Conservation (phyloP, 768 basidiomycete genomes). For the Pleurotus salmoneostramineus region DNA sequence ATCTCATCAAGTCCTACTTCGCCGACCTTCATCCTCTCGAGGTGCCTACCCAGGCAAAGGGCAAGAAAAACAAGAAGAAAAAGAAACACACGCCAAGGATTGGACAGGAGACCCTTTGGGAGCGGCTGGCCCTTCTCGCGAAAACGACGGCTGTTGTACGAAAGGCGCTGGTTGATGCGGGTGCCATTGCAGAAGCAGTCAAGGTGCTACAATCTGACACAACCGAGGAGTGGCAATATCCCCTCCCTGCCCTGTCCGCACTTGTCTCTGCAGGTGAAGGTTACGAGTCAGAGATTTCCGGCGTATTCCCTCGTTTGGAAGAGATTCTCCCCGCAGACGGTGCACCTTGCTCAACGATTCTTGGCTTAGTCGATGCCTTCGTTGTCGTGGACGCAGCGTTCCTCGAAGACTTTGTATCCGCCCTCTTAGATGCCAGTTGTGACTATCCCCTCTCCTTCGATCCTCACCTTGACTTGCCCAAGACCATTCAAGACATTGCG, state of each 20-base stretch:
- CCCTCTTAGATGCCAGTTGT: not conserved
- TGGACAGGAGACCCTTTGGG: conserved; percentile 6
- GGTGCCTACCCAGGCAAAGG: not conserved
- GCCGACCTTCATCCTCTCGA: conserved; percentile 6
- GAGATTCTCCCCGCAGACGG: not conserved
- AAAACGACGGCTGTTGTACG: conserved; percentile 9
- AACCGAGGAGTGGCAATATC: not conserved
- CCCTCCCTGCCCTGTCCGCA: conserved; percentile 6
- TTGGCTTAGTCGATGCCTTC: not conserved
- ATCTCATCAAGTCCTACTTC: conserved; percentile 9
- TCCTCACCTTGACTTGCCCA: not conserved
- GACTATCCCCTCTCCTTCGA: not conserved
- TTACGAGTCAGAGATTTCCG: not conserved
- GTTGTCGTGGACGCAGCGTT: not conserved
- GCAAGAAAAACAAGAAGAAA: conserved; percentile 15
- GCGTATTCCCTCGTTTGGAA: not conserved
- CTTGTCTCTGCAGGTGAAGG: conserved; percentile 5
- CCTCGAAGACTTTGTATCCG: not conserved
- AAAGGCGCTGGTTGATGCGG: conserved; percentile 13
- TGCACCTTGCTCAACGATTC: not conserved
- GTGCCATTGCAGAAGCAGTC: conserved; percentile 5
- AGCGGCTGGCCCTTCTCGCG: conserved; percentile 6
- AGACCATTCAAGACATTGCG: not conserved
- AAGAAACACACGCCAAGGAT: conserved; percentile 14
- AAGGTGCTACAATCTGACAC: not conserved